Evolutionary conservation across 2,329 filamentous ascomycete species (phyloP), one percentile per base, ranked within the genome.

Genomic region (Penicillium digitatum): DNA sequence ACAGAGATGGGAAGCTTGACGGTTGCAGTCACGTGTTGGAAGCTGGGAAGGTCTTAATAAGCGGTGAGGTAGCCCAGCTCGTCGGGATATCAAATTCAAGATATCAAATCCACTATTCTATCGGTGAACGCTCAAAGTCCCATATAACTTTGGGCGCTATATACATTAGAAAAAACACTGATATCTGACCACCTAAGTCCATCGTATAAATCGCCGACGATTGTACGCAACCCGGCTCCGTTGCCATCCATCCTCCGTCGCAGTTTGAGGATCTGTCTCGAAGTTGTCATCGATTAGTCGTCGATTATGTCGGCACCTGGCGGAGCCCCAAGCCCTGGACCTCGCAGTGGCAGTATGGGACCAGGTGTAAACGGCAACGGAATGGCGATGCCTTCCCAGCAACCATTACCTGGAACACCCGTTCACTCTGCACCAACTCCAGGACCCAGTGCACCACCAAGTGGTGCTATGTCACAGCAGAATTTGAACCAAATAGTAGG

Each of bases 401-500:
- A 79, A 58, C 76, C 76, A 52, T 71, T 74, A 53, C 72, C 76
- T 61, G 76, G 75, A 39, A 74, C 78, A 56, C 74, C 80, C 56
- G 74, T 80, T 56, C 72, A 78, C 59, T 67, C 73, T 55, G 58
- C 74, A 64, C 72, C 79, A 55, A 69, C 78, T 45, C 73, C 72
- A 5, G 66, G 68, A 6, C 65, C 70, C n/a, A 62, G 68, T 24
- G 69, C 67, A 31, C 67, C 69, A 5, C 66, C 70, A 10, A 70
- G 69, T 50, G 71, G 71, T 38, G 70, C 70, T 14, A 86, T 90
- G 75, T 90, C 88, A 2, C 90, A 93, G 60, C 90, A 95, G 67
- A 95, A 96, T 69, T 75, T 96, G 1, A 97, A 97, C 67, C 91
- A 96, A 65, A 97, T 97, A 74, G 93, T 96, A 82, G 82, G 92